Base-by-base conservation (phyloP, 371 early-diverging fungal species). In the Zychaea mexicana region DNA sequence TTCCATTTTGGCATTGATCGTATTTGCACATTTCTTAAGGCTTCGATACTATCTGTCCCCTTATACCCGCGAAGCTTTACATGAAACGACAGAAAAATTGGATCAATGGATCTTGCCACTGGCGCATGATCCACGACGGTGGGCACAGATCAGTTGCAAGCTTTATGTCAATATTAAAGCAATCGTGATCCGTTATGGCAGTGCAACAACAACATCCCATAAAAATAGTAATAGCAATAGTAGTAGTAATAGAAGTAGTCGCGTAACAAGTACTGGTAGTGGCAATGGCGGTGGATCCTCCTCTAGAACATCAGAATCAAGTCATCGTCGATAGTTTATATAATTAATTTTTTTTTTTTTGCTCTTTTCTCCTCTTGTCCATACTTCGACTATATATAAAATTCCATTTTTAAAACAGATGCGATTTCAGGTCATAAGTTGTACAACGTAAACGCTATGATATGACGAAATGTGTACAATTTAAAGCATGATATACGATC, bases 21-120 rank as follows among this genome's bases (percentile, higher is more conserved):
- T 93, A 15, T 96, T 89, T 70, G 83, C 78, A 61, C 91, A 93
- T 71, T 96, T 96, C 73, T 67, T 96, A 71, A 81, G 91, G 15
- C 85, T 94, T 78, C 86, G 96, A 19, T 94, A 90, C 67, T 81
- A 85, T 71, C 74, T 90, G 33, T 88, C 88, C n/a, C 75, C 87
- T 47, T 79, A 87, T 60, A 87, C 88, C 7, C 78, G 85, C 45
- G 72, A 79, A 32, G 89, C 89, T 1, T 76, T 90, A 52, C 71
- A 76, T 19, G 57, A 73, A 2, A 73, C 88, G 27, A 78, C 85
- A 8, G 68, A 63, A 2, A 69, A 77, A 26, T 45, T 87, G 38
- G 91, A 91, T 58, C 66, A 68, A 12, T 53, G 70, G 74, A 69
- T 91, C 56, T 64, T 80, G n/a, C 84, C 87, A 53, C 76, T 72